Conservation (phyloP, 805 yeast genomes). For the Pichia californica region DNA sequence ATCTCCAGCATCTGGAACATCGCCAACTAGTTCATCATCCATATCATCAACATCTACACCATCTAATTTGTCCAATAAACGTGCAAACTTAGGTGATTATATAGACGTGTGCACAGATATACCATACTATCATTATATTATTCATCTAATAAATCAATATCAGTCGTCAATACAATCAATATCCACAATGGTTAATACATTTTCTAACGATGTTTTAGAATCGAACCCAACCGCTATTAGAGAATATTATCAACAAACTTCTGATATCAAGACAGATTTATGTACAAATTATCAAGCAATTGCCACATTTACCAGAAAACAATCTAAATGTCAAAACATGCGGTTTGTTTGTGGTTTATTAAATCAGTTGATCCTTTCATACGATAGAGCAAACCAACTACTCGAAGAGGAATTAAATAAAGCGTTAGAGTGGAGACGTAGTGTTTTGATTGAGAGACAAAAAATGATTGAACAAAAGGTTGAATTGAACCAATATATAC, state of each 20-base stretch:
- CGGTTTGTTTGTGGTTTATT: constrained; percentile 23
- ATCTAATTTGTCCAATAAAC: constrained; percentile 7
- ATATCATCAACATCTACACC: constrained; percentile 8
- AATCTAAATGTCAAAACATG: constrained; percentile 26
- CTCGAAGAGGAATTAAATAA: constrained; percentile 19
- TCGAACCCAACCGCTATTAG: constrained; percentile 28
- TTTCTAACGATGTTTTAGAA: constrained; percentile 24
- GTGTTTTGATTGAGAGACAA: constrained; percentile 21
- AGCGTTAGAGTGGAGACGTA: constrained; percentile 21
- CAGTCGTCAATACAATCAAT: constrained; percentile 23
- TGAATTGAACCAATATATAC: constrained; percentile 15
- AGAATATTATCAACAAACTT: constrained; percentile 26
- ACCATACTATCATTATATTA: constrained; percentile 26
- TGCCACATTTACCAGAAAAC: constrained; percentile 26
- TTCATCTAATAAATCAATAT: constrained; percentile 26
- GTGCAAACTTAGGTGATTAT: constrained; percentile 21
- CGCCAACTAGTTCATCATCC: constrained; percentile 4
- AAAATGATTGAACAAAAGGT: constrained; percentile 18
- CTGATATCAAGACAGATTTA: constrained; percentile 20
- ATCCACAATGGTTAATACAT: constrained; percentile 22
- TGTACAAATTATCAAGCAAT: constrained; percentile 27
- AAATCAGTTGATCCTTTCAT: constrained; percentile 24
- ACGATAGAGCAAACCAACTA: constrained; percentile 18
- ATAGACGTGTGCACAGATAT: constrained; percentile 24
- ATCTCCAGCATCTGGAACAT: not conserved